These are phyloP conservation scores for Cladobotryum protrusum DNA, from an alignment of 2,329 filamentous ascomycete genomes.

Conservation along the genomic window DNA sequence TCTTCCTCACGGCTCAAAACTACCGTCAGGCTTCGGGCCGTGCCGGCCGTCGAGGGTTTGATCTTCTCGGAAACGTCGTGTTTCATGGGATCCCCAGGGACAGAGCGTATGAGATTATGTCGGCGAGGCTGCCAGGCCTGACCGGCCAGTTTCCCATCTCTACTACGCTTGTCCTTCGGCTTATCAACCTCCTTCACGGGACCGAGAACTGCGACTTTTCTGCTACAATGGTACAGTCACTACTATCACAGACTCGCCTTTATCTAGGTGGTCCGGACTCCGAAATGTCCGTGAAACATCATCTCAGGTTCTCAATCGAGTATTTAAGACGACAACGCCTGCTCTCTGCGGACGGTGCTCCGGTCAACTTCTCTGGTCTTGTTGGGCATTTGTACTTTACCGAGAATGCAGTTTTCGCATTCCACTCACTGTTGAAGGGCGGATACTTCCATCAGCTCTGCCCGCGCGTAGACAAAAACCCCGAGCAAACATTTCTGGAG, in stretches of 20 bases:
- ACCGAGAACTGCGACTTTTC: constrained; percentile 60
- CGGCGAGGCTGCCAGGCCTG: constrained; percentile 65
- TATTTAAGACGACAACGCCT: constrained; percentile 66
- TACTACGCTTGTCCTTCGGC: constrained; percentile 62
- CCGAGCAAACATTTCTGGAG: constrained; percentile 45
- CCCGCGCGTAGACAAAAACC: constrained; percentile 44
- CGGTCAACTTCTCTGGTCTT: constrained; percentile 65
- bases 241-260: constrained; percentile 63
- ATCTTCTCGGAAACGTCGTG: constrained; percentile 73
- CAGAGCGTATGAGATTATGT: constrained; percentile 63
- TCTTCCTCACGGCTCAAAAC: constrained; percentile 68
- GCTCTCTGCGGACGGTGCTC: constrained; percentile 52
- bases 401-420: constrained; percentile 68
- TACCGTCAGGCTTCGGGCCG: constrained; percentile 72
- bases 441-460: constrained; percentile 64
- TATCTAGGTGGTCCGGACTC: constrained; percentile 64
- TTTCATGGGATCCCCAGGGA: constrained; percentile 59
- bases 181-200: constrained; percentile 61
- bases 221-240: constrained; percentile 53
- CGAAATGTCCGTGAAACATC: constrained; percentile 65
- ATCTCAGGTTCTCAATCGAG: constrained; percentile 74
- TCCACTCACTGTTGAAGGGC: constrained; percentile 65
- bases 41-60: constrained; percentile 74
- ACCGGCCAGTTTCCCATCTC: constrained; percentile 75
- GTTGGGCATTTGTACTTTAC: constrained; percentile 71